Conservation (phyloP, 2,329 filamentous ascomycete genomes). For the Beauveria sp. region DNA sequence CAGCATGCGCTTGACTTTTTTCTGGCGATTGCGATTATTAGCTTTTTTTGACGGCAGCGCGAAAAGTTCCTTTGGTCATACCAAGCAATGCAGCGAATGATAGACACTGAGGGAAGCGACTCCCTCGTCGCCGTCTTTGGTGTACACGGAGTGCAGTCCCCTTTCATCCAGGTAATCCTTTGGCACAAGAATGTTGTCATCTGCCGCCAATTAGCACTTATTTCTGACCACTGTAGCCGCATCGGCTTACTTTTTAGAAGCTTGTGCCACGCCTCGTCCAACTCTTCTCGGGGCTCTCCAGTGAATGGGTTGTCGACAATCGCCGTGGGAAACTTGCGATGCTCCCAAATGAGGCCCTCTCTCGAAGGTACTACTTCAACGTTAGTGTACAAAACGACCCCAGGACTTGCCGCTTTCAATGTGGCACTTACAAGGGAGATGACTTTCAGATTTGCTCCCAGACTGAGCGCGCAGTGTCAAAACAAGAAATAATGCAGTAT, state of each 20-base stretch:
- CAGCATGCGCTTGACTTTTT: conserved; percentile 6
- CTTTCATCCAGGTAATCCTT: background rate
- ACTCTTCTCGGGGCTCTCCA: background rate
- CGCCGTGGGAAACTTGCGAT: background rate
- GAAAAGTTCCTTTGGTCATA: background rate
- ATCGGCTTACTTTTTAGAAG: background rate
- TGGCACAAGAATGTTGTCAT: background rate
- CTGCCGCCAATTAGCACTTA: background rate
- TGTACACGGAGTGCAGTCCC: background rate
- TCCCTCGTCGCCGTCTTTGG: background rate
- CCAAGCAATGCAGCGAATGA: background rate
- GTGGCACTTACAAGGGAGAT: background rate
- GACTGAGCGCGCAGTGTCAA: background rate
- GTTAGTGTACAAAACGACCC: too few species aligned
- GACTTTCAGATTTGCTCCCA: background rate
- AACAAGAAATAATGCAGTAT: background rate
- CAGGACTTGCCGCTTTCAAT: background rate
- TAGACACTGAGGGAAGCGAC: background rate
- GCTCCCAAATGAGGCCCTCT: background rate
- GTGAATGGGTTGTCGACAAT: background rate
- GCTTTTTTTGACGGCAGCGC: background rate
- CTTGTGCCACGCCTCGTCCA: background rate
- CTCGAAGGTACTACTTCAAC: background rate
- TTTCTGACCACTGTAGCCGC: background rate
- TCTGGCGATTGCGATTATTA: background rate